A percentile compares a stretch with the other conserved stretches of the same genome.
Conservation (phyloP, 2,329 filamentous ascomycete species). For the Parasarocladium wereldwijsianum region DNA sequence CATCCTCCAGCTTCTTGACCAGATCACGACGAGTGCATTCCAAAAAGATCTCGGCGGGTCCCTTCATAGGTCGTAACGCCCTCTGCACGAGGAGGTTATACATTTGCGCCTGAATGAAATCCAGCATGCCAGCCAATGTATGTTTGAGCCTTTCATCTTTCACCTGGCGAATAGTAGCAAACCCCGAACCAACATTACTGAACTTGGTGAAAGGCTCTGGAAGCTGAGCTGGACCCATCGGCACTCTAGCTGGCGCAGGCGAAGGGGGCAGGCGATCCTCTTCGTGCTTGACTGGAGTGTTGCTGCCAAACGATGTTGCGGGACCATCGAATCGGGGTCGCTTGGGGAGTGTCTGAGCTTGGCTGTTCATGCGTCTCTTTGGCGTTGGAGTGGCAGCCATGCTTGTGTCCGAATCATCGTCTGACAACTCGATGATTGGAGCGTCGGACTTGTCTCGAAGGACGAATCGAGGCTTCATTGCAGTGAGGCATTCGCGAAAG, state of each 20-base stretch:
- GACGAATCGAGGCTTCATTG: constrained; percentile 30
- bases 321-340: constrained; percentile 6
- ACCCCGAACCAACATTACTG: constrained; percentile 21
- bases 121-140: constrained; percentile 41
- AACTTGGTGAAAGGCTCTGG: constrained; percentile 25
- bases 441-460: constrained; percentile 22
- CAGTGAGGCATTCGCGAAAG: constrained; percentile 33
- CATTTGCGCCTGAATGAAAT: constrained; percentile 43
- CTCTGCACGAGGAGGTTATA: constrained; percentile 41
- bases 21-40: constrained; percentile 32
- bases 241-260: constrained; percentile 7
- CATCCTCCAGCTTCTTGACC: constrained; percentile 26
- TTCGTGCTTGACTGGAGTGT: constrained; percentile 20
- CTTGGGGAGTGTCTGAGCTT: constrained; percentile 6
- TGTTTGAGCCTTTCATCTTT: constrained; percentile 37
- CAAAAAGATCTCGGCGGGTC: constrained; percentile 34
- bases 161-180: constrained; percentile 34
- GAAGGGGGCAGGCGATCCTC: constrained; percentile 15
- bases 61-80: constrained; percentile 43
- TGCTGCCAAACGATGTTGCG: not conserved
- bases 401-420: constrained; percentile 22
- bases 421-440: constrained; percentile 22
- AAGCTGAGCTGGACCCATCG: constrained; percentile 7
- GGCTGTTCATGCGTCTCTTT: constrained; percentile 15
- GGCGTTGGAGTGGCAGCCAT: constrained; percentile 9